Conservation (phyloP, 177 flowering plant genomes). For the Tripterygium wilfordii region DNA sequence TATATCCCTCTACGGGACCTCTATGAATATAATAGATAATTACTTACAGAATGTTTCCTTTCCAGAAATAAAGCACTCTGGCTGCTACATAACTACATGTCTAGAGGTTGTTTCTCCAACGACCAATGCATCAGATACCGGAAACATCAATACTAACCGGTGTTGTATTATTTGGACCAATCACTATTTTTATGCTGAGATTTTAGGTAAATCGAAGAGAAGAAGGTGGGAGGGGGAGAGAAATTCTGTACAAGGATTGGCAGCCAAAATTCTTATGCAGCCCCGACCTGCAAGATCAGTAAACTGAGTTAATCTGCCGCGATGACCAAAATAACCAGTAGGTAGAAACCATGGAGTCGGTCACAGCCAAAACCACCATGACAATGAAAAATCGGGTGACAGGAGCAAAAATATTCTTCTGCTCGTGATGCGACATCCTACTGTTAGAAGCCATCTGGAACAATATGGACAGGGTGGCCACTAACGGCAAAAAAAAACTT, state of each 20-base stretch:
- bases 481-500: conserved; percentile 6
- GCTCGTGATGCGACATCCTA: conserved; percentile 1
- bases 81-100: conserved; percentile 2
- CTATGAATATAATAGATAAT: conserved; percentile 8
- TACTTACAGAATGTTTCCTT: conserved; percentile 13
- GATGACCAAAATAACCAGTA: conserved; percentile 9
- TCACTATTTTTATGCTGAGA: too few relatives aligned
- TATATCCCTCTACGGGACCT: conserved; percentile 3
- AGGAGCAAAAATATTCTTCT: conserved; percentile 5
- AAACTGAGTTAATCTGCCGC: conserved; percentile 20
- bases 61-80: neutral
- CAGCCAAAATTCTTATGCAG: conserved; percentile 42
- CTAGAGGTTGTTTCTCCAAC: conserved; percentile 3
- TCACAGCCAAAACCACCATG: too few relatives aligned
- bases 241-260: conserved; percentile 50
- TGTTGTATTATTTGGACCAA: conserved; percentile 56
- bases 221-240: conserved; percentile 6
- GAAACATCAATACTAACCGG: too few relatives aligned
- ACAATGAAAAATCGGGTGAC: neutral
- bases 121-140: conserved; percentile 5
- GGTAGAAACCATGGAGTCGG: conserved; percentile 7
- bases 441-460: conserved; percentile 12
- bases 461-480: too few relatives aligned
- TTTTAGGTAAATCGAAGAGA: conserved; percentile 8
- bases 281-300: conserved; percentile 26